Evolutionary conservation across 495 filamentous ascomycete genomes (phyloP).

Genomic region (Tuber magnatum): DNA sequence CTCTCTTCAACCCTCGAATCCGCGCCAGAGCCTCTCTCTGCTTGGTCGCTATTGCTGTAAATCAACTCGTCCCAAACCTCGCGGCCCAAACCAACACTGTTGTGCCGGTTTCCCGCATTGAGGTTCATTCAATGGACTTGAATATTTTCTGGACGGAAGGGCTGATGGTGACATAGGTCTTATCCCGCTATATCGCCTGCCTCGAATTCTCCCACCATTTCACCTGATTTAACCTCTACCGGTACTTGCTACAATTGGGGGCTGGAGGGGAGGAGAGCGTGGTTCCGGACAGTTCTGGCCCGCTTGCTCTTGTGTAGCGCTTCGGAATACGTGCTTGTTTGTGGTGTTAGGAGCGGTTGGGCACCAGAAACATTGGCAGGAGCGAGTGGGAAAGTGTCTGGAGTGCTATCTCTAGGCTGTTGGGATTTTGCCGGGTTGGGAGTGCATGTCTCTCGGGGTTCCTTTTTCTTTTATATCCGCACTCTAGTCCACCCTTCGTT

Average conservation of each 20-base stretch:
- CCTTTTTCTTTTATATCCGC: neutral
- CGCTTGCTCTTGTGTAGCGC: neutral
- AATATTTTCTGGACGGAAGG: neutral
- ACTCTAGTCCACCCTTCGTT: neutral
- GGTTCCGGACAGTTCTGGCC: neutral
- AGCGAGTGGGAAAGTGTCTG: neutral
- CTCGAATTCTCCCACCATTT: neutral
- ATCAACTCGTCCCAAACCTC: neutral
- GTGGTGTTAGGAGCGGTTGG: neutral
- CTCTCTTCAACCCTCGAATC: neutral
- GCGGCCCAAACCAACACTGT: neutral
- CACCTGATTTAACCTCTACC: neutral
- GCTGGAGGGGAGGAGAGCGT: neutral
- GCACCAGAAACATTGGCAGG: neutral
- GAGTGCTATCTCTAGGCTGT: neutral
- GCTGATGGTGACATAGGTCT: neutral
- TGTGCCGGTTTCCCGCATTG: neutral
- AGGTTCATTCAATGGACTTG: neutral
- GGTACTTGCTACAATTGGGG: neutral
- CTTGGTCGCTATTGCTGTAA: neutral
- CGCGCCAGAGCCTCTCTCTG: neutral
- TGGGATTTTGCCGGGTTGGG: neutral
- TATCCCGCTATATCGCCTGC: neutral
- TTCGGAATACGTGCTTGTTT: neutral
- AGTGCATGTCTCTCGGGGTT: constrained; percentile 3